A percentile compares a stretch with the other conserved stretches of the same genome.
Evolutionary conservation across 2,329 filamentous ascomycete species (phyloP).

Genomic region (Neocatenulostroma microsporum): DNA sequence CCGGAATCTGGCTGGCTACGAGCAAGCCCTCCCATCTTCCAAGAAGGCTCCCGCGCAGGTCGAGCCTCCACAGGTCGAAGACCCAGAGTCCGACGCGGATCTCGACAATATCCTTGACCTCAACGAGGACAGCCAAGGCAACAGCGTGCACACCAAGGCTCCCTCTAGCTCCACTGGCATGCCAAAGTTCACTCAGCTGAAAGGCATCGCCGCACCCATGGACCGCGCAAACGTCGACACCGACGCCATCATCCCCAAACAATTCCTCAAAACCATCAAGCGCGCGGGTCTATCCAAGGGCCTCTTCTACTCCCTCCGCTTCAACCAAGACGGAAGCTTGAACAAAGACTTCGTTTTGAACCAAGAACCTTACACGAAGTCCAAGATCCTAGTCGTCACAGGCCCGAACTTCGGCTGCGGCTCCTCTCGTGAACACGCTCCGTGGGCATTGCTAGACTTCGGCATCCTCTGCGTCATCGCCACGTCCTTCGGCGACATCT

Average conservation of each 20-base stretch:
- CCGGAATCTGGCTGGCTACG: slow-evolving; percentile 60
- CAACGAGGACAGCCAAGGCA: slow-evolving; percentile 60
- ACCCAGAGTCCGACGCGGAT: slow-evolving; percentile 54
- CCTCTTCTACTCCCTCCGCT: slow-evolving; percentile 80
- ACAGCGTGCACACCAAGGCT: slow-evolving; percentile 47
- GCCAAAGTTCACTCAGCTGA: slow-evolving; percentile 73
- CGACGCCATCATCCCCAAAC: slow-evolving; percentile 98
- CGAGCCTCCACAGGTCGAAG: slow-evolving; percentile 45
- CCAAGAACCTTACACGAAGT: slow-evolving; percentile 70
- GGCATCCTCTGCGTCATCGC: slow-evolving; percentile 92
- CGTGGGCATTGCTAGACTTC: slow-evolving; percentile 94
- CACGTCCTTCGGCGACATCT: slow-evolving; percentile 82
- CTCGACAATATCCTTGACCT: slow-evolving; percentile 57
- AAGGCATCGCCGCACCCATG: slow-evolving; percentile 80
- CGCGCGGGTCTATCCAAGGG: slow-evolving; percentile 84
- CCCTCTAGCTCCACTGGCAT: slow-evolving; percentile 54
- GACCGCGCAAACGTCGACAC: slow-evolving; percentile 91
- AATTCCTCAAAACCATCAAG: slow-evolving; percentile 99
- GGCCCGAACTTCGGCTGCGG: slow-evolving; percentile 95
- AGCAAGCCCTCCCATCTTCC: slow-evolving; percentile 32
- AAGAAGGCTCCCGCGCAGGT: slow-evolving; percentile 50
- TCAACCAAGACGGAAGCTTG: slow-evolving; percentile 58
- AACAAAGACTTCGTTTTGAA: slow-evolving; percentile 83
- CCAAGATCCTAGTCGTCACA: slow-evolving; percentile 87
- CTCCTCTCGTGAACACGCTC: slow-evolving; percentile 85